phyloP scores from a whole-genome alignment of 768 basidiomycete genomes.

The Podaxis mareebaensis region DNA sequence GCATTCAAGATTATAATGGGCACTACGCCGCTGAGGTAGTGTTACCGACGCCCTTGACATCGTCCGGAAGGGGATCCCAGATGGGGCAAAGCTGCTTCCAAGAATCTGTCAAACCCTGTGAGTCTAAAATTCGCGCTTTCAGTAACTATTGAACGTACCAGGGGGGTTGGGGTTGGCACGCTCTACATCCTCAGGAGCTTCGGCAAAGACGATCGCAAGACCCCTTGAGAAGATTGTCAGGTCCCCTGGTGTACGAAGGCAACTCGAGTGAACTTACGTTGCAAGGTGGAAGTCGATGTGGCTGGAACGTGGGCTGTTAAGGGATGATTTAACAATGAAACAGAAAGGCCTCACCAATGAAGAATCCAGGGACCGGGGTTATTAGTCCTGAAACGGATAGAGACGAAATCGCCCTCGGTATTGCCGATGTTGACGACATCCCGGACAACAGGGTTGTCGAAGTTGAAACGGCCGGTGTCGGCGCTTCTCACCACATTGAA shows the following conservation, averaged over 20 bases:
- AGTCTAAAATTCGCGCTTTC: not conserved
- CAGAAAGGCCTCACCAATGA: slow-evolving; percentile 33
- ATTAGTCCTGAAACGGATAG: slow-evolving; percentile 62
- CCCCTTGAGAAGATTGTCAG: slow-evolving; percentile 14
- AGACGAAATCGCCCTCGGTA: slow-evolving; percentile 41
- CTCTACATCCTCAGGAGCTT: slow-evolving; percentile 13
- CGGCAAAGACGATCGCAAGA: slow-evolving; percentile 21
- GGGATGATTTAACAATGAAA: not conserved
- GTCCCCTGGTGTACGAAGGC: not conserved
- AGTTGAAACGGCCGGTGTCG: slow-evolving; percentile 35
- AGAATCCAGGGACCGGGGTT: slow-evolving; percentile 66
- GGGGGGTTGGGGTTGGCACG: slow-evolving; percentile 9
- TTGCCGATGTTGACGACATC: slow-evolving; percentile 49
- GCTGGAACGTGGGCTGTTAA: slow-evolving; percentile 18
- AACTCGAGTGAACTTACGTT: slow-evolving; percentile 20
- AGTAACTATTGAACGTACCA: not conserved
- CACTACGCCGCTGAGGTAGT: not conserved
- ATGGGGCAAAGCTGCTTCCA: not conserved
- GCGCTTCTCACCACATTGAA: slow-evolving; percentile 46
- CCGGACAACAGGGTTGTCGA: slow-evolving; percentile 51
- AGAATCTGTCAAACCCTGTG: not conserved
- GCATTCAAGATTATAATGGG: no score
- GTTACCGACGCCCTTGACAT: not conserved
- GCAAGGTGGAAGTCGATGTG: slow-evolving; percentile 40
- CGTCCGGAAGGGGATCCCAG: not conserved